Evolutionary conservation across 73 alveolate genomes (phyloP).

Genomic region (Uronychia binucleata): DNA sequence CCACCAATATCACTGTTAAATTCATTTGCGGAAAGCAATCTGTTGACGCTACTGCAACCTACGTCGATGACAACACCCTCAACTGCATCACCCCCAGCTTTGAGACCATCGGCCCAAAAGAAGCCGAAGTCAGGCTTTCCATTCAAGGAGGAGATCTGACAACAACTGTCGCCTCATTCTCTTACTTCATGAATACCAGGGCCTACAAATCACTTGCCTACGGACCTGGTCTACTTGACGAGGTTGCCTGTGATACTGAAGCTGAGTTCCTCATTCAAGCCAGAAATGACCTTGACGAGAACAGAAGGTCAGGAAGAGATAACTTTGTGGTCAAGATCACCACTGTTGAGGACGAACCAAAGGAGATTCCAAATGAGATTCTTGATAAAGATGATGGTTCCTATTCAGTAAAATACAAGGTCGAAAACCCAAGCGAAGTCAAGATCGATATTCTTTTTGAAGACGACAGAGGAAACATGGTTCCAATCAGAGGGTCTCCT

Average conservation of each 20-base stretch:
- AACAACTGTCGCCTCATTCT: constrained; percentile 88
- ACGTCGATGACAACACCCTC: constrained; percentile 90
- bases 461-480: constrained; percentile 83
- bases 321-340: constrained; percentile 87
- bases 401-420: constrained; percentile 68
- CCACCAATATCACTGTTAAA: constrained; percentile 83
- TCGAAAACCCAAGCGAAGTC: constrained; percentile 77
- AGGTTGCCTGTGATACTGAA: constrained; percentile 83
- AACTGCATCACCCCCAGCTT: constrained; percentile 95
- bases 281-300: constrained; percentile 95
- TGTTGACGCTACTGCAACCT: constrained; percentile 89
- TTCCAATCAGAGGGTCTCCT: constrained; percentile 96
- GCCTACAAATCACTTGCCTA: constrained; percentile 98
- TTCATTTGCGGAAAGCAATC: constrained; percentile 91
- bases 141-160: constrained; percentile 96
- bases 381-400: constrained; percentile 88
- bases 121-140: constrained; percentile 93
- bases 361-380: constrained; percentile 57
- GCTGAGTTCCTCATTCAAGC: constrained; percentile 93
- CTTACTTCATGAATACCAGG: constrained; percentile 98
- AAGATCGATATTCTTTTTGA: constrained; percentile 81
- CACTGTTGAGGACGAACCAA: constrained; percentile 38
- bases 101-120: constrained; percentile 97
- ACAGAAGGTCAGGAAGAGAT: constrained; percentile 98
- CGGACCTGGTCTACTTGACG: constrained; percentile 99